Conservation (phyloP, 2,329 filamentous ascomycete genomes). For the Arthrobotrys entomopaga region DNA sequence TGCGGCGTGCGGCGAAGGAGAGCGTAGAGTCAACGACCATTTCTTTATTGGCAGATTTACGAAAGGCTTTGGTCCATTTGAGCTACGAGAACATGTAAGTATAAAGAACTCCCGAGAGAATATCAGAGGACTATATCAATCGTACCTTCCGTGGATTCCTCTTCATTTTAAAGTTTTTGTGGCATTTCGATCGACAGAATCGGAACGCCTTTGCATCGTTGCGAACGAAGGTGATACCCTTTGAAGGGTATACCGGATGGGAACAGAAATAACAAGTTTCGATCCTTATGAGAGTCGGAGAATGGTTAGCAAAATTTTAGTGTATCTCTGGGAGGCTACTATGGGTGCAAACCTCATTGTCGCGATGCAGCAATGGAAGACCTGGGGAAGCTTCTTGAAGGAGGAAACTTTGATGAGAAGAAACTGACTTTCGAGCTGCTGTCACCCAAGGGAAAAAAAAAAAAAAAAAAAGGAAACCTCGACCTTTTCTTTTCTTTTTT, state of each 20-base stretch:
- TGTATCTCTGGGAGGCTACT: not conserved
- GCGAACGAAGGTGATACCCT: conserved; percentile 74
- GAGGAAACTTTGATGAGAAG: not conserved
- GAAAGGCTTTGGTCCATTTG: conserved; percentile 96
- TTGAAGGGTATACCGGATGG: conserved; percentile 73
- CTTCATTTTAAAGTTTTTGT: conserved; percentile 66
- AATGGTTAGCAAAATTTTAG: not conserved
- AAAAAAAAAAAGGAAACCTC: not conserved
- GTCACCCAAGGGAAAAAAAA: no score
- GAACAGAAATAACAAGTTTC: conserved; percentile 79
- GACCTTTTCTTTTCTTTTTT: not conserved
- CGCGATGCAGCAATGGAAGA: conserved; percentile 2
- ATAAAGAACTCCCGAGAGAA: no score
- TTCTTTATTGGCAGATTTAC: conserved; percentile 82
- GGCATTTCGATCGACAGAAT: conserved; percentile 75
- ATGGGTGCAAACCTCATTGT: conserved; percentile 45
- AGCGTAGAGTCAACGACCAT: conserved; percentile 95
- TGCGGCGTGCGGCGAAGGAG: conserved; percentile 89
- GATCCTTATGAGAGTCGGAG: conserved; percentile 62
- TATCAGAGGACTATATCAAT: not conserved
- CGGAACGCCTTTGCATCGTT: conserved; percentile 74
- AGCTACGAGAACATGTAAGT: conserved; percentile 66
- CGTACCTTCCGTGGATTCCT: conserved; percentile 55
- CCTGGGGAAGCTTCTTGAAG: not conserved
- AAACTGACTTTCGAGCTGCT: not conserved